A percentile compares a stretch with the other conserved stretches of the same genome.
Evolutionary conservation across 164 flowering plant species (phyloP).

Genomic region (Aristolochia fimbriata): DNA sequence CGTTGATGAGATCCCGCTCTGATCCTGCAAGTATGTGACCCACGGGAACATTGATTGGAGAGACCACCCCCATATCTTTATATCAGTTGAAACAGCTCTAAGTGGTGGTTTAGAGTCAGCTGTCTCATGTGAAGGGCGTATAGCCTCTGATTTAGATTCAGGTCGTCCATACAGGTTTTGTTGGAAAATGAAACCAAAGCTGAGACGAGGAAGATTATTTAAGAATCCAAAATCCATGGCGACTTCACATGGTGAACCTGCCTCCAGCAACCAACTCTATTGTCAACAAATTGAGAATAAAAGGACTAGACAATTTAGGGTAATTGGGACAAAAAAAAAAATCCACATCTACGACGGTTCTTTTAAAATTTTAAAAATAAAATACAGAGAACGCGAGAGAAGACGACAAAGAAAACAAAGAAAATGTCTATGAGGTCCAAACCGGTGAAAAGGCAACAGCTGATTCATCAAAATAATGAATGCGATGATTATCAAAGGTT

Average conservation of each 20-base stretch:
- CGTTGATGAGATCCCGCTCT: slow-evolving; percentile 27
- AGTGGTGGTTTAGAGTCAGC: background rate
- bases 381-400: no score
- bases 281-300: no score
- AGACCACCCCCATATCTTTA: slow-evolving; percentile 40
- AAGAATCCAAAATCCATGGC: slow-evolving; percentile 8
- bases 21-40: slow-evolving; percentile 26
- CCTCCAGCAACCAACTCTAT: no score
- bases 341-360: no score
- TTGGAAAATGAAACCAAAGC: slow-evolving; percentile 1
- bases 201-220: background rate
- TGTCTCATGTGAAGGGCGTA: background rate
- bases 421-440: no score
- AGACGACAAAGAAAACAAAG: no score
- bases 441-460: no score
- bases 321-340: no score
- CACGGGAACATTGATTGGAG: slow-evolving; percentile 46
- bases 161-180: background rate
- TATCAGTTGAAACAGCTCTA: background rate
- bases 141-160: background rate
- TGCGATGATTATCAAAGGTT: no score
- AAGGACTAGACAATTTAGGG: no score
- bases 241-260: background rate
- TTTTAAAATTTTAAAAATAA: no score
- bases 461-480: no score